Evolutionary conservation across 2,329 filamentous ascomycete genomes (phyloP).

Genomic region (Calonectria henricotiae): DNA sequence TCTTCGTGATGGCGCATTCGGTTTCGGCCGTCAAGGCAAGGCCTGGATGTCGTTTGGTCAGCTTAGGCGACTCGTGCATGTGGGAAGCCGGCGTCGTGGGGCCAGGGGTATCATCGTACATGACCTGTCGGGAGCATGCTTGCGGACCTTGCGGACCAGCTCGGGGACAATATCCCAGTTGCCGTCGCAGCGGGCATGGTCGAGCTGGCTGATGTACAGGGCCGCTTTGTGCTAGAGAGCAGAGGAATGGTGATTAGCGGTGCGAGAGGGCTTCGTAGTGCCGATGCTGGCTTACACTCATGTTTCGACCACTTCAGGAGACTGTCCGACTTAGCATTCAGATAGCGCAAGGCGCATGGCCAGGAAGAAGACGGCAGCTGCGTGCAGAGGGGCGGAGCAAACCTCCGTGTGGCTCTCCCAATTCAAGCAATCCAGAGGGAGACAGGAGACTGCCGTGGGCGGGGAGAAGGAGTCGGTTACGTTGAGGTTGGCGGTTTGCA

Average conservation of each 20-base stretch:
- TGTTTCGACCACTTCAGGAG: slow-evolving; percentile 56
- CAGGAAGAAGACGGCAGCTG: slow-evolving; percentile 24
- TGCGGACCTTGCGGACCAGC: slow-evolving; percentile 91
- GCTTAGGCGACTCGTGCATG: slow-evolving; percentile 9
- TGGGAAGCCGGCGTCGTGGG: slow-evolving; percentile 28
- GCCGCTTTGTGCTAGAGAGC: slow-evolving; percentile 78
- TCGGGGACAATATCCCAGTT: slow-evolving; percentile 91
- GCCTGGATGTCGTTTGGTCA: slow-evolving; percentile 64
- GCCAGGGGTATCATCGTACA: slow-evolving; percentile 72
- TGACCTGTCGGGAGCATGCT: slow-evolving; percentile 88
- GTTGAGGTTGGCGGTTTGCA: slow-evolving; percentile 22
- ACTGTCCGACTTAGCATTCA: slow-evolving; percentile 49
- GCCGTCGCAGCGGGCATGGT: slow-evolving; percentile 89
- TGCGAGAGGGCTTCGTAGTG: slow-evolving; percentile 31
- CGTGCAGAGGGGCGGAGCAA: neutral
- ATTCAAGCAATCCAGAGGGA: slow-evolving; percentile 2
- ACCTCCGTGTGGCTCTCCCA: slow-evolving; percentile 5
- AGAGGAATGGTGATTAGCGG: slow-evolving; percentile 45
- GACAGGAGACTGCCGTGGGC: slow-evolving; percentile 19
- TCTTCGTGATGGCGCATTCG: slow-evolving; percentile 76
- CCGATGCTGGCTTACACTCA: slow-evolving; percentile 57
- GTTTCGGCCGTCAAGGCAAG: slow-evolving; percentile 79
- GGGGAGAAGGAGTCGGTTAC: slow-evolving; percentile 5
- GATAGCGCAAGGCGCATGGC: slow-evolving; percentile 49
- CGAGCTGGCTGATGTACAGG: slow-evolving; percentile 86